A percentile compares a stretch with the other conserved stretches of the same genome.
These are phyloP conservation scores for Trichophaea hybrida DNA, from an alignment of 2,329 filamentous ascomycete genomes.

Conservation along the genomic window DNA sequence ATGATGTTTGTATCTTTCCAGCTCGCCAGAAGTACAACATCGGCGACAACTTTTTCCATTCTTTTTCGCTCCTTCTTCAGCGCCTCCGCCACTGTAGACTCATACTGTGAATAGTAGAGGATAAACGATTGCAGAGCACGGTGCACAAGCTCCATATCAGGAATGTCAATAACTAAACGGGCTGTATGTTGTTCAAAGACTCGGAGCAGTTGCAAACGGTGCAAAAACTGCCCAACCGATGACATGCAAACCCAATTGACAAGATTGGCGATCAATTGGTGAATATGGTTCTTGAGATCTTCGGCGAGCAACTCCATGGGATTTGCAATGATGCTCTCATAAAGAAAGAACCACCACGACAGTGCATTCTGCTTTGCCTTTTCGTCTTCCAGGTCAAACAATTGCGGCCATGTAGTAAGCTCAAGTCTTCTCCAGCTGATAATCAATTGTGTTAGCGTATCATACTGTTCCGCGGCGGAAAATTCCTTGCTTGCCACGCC, in stretches of 20 bases:
- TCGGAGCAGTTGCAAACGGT: conserved; percentile 55
- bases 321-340: conserved; percentile 70
- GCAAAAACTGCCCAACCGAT: conserved; percentile 64
- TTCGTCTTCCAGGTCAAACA: conserved; percentile 70
- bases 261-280: conserved; percentile 58
- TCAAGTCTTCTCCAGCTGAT: conserved; percentile 85
- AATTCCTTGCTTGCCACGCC: conserved; percentile 73
- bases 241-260: conserved; percentile 66
- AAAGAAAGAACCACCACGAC: conserved; percentile 94
- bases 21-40: conserved; percentile 82
- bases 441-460: conserved; percentile 63
- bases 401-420: conserved; percentile 74
- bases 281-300: conserved; percentile 44
- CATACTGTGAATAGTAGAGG: conserved; percentile 57
- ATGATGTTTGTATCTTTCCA: conserved; percentile 98
- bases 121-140: conserved; percentile 63
- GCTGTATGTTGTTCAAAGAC: conserved; percentile 52
- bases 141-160: conserved; percentile 43
- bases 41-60: conserved; percentile 84
- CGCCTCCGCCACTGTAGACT: conserved; percentile 47
- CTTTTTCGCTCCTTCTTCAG: conserved; percentile 53
- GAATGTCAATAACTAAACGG: conserved; percentile 46
- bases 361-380: conserved; percentile 65
- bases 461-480: conserved; percentile 54
- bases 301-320: conserved; percentile 49